Evolutionary conservation across 768 basidiomycete genomes (phyloP), one percentile per base, ranked within the genome.

Genomic region (Nidularia pulvinata): DNA sequence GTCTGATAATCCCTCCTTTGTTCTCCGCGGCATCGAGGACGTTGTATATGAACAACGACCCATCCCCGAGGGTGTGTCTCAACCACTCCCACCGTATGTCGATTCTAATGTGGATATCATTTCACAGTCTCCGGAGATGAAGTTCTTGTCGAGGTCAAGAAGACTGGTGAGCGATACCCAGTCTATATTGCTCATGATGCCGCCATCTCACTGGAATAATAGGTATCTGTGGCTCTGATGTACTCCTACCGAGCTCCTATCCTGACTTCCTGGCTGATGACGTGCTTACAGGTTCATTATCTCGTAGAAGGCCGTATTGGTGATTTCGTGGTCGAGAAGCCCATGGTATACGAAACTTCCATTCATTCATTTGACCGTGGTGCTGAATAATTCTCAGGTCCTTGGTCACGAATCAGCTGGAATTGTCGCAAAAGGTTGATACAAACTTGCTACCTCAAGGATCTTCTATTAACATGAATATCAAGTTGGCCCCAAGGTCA

Each of bases 321-420:
- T 16, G 86, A 91, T 64, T 93, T 89, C 70, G 72, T 90, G 49
- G 90, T 96, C 55, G 72, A 86, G 53, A 80, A 80, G 36, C 92
- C 93, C 0, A 94, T 93, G 88, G 91, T 88, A 61, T 25, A 63
- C 54, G 7, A 42, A 61, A 85, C 4, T 36, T 54, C 32, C 32
- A 7, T 16, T 7, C 50, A 34, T 9, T 25, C 7, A 7, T 32
- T 44, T 22, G 32, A 22, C 9, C 9, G 51, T 11, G 9, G 7
- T 47, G 50, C 16, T 25, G 11, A 16, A 14, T 36, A 39, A 39
- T 10, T 16, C 6, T 37, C 68, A 91, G 93, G 89, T 94, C 48
- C 85, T 98, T 44, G 96, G 96, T 16, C 96, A 98, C 64, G 96
- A 98, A 73, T 93, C 93, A 2, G 78, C 93, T 30, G 95, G 93